Conservation (phyloP, 352 stramenopile species). For the Vaucheria bursata region DNA sequence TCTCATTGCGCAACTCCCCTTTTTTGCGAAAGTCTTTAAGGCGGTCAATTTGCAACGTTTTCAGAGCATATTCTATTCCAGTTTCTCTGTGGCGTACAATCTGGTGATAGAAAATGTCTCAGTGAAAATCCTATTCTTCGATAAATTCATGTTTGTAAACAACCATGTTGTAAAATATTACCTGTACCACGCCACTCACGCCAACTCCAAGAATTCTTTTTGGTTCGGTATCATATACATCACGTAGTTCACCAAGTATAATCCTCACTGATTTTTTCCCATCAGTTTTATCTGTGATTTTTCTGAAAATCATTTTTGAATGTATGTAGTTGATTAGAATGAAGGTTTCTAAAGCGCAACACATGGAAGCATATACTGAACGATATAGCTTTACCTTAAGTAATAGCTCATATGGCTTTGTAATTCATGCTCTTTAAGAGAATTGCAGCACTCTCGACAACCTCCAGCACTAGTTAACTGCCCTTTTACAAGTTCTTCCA, state of each 20-base stretch:
- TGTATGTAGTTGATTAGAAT: background rate
- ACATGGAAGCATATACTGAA: background rate
- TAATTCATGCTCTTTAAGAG: conserved; percentile 27
- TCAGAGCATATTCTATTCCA: conserved; percentile 51
- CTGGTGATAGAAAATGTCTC: background rate
- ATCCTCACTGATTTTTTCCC: conserved; percentile 33
- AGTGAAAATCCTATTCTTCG: background rate
- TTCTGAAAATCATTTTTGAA: background rate
- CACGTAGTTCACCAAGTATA: conserved; percentile 37
- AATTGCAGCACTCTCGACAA: conserved; percentile 15
- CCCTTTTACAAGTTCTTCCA: conserved; percentile 44
- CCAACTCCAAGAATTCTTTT: conserved; percentile 46
- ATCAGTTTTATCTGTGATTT: conserved; percentile 26
- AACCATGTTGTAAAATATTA: background rate
- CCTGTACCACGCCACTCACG: conserved; percentile 50
- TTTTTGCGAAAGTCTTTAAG: conserved; percentile 49
- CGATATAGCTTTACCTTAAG: conserved; percentile 22
- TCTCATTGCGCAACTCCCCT: conserved; percentile 51
- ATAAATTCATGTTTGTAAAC: background rate
- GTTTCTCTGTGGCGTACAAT: conserved; percentile 45
- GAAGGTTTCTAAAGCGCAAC: background rate
- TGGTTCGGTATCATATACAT: conserved; percentile 32
- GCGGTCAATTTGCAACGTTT: conserved; percentile 48
- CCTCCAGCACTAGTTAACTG: conserved; percentile 34
- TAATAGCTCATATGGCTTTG: conserved; percentile 28